Base-by-base conservation (phyloP, 2,329 filamentous ascomycete species). In the Colletotrichum limetticola region DNA sequence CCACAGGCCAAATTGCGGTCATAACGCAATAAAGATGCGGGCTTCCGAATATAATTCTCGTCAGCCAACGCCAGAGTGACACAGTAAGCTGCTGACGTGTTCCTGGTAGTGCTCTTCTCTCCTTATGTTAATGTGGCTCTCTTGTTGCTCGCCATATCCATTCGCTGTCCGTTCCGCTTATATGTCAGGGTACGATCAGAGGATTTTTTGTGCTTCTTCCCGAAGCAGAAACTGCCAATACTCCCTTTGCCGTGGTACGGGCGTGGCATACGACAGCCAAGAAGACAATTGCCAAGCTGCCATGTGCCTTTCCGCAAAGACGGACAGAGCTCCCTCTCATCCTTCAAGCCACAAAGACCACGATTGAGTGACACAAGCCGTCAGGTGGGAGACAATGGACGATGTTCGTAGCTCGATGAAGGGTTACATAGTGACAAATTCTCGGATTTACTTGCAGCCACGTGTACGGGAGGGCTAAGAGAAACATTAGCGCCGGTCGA, bases 241-340 rank as follows among this genome's bases (percentile, higher is more conserved):
- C 24, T 22, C 30, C 16, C 19, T 62, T 42, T 14, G 37, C n/a
- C 28, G 55, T 53, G 37, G 37, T 60, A 37, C 37, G 53, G 52
- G 32, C 70, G 52, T 53, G 56, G 57, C 19, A 37, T 68, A 52
- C 58, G 28, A 57, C 61, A 67, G 67, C 71, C 71, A 72, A 74
- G 71, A 55, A 30, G 49, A 60, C 22, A 16, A 57, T 24, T 71
- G 46, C 57, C 69, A 61, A 63, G 65, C 28, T 42, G 68, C 67
- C 68, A 74, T 74, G 63, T 74, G 61, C 61, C 42, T 56, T 74
- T 67, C 28, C 70, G 37, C 61, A 66, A 58, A 60, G 73, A 66
- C 16, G 58, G 62, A 22, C 37, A 37, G 68, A 42, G 52, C 24
- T 58, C 28, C 52, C 65, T 64, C 35, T 30, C 30, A 30, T 64